Evolutionary conservation across 176 grass and related monocot species (phyloP).

Genomic region (Olyra latifolia): DNA sequence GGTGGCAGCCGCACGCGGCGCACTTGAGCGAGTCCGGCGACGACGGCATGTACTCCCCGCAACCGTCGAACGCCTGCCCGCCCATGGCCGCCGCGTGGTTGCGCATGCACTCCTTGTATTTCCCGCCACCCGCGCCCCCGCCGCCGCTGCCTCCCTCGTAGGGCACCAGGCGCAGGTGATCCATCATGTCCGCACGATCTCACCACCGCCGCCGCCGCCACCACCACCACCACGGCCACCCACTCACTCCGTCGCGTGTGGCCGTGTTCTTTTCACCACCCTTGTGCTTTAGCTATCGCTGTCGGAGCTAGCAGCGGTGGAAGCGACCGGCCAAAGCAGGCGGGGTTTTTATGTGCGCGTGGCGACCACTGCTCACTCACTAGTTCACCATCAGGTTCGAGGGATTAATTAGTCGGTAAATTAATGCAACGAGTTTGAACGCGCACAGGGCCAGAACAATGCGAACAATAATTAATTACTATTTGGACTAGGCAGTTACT

Average conservation of each 20-base stretch:
- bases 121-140: neutral
- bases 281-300: constrained; percentile 19
- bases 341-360: constrained; percentile 4
- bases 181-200: constrained; percentile 45
- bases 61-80: constrained; percentile 82
- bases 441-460: neutral
- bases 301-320: constrained; percentile 1
- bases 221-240: neutral
- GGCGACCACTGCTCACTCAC: neutral
- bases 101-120: constrained; percentile 96
- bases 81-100: constrained; percentile 95
- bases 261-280: neutral
- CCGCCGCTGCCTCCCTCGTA: constrained; percentile 39
- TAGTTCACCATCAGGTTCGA: neutral
- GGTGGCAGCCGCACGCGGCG: constrained; percentile 84
- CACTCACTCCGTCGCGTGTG: neutral
- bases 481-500: neutral
- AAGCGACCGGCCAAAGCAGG: constrained; percentile 11
- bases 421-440: neutral
- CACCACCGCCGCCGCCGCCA: neutral
- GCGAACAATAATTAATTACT: neutral
- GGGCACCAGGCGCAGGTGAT: constrained; percentile 62
- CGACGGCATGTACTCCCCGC: constrained; percentile 84
- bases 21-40: constrained; percentile 74
- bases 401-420: neutral